A percentile compares a stretch with the other conserved stretches of the same genome.
phyloP scores from a whole-genome alignment of 768 basidiomycete species.

The Boletus rubroflammeus region DNA sequence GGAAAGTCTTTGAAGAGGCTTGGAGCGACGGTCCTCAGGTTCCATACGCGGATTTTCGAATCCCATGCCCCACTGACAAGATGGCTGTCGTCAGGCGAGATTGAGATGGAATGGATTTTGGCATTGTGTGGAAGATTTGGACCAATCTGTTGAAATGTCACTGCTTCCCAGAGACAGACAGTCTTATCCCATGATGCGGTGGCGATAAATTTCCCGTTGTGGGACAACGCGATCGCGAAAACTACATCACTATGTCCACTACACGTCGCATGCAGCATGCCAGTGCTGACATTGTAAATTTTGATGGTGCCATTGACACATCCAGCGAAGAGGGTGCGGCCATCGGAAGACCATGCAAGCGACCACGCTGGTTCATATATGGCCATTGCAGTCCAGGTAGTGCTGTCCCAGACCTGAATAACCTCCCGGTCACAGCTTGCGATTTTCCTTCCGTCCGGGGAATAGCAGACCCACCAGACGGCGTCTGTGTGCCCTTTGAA shows the following conservation, averaged over 20 bases:
- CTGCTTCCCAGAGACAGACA: slow-evolving; percentile 26
- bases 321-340: slow-evolving; percentile 15
- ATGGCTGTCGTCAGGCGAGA: slow-evolving; percentile 13
- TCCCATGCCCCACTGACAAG: slow-evolving; percentile 20
- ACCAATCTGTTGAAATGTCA: slow-evolving; percentile 16
- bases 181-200: slow-evolving; percentile 30
- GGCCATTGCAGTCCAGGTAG: background rate
- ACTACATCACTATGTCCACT: slow-evolving; percentile 19
- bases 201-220: slow-evolving; percentile 17
- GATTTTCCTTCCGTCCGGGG: slow-evolving; percentile 14
- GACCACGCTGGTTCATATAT: slow-evolving; percentile 20
- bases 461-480: slow-evolving; percentile 18
- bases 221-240: slow-evolving; percentile 20
- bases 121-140: slow-evolving; percentile 14
- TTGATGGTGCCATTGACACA: slow-evolving; percentile 17
- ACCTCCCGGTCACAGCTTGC: slow-evolving; percentile 19
- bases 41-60: slow-evolving; percentile 13
- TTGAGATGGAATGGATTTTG: slow-evolving; percentile 8
- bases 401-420: slow-evolving; percentile 16
- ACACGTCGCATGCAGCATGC: background rate
- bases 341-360: slow-evolving; percentile 17
- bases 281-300: slow-evolving; percentile 8
- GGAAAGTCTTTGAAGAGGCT: slow-evolving; percentile 12
- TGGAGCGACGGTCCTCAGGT: slow-evolving; percentile 10
- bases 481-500: slow-evolving; percentile 7